Base-by-base conservation (phyloP, 495 filamentous ascomycete species). In the Lasiosphaeris hirsuta region DNA sequence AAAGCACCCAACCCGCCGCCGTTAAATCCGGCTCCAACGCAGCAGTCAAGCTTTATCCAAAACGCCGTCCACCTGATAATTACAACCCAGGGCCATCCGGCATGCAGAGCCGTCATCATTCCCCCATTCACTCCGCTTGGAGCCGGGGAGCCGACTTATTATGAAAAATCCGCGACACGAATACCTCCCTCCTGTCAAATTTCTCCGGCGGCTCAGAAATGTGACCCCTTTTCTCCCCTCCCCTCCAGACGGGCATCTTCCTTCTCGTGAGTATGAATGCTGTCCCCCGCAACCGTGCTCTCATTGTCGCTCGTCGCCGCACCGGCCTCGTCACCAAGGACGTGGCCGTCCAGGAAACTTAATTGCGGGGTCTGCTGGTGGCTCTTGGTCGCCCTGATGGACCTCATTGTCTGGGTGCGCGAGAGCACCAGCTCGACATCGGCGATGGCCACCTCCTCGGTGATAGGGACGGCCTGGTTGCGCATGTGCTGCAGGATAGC, bases 401-500 rank as follows among this genome's bases (percentile, higher is more conserved):
- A 36, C 13, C 47, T 36, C 47, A 23, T 50, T 17, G 30, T 50
- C 36, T 17, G 33, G 30, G 30, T 50, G 30, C 47, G 19, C 15
- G n/a, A 30, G 23, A 30, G 23, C 23, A 30, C 23, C 23, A 30
- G 23, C 23, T 30, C 23, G 23, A 30, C 56, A 53, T 54, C 53
- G 9, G 50, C 59, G n/a, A 57, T 39, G 13, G 41, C 38, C 17
- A 57, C 64, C 36, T 37, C 41, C 36, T 57, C 60, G 3, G 17
- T 48, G 11, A 40, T 34, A 48, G 11, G 34, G 15, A 39, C 38
- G 15, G 30, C 39, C 4, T 49, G 35, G 51, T 49, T 23, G 11
- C 60, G 14, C 67, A 70, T 69, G 44, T 51, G 56, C 42, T 52
- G 66, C 61, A 86, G 63, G 38, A 81, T 76, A 13, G 65, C 74